Conservation (phyloP, 352 stramenopile genomes). For the Globisporangium cystogenes region DNA sequence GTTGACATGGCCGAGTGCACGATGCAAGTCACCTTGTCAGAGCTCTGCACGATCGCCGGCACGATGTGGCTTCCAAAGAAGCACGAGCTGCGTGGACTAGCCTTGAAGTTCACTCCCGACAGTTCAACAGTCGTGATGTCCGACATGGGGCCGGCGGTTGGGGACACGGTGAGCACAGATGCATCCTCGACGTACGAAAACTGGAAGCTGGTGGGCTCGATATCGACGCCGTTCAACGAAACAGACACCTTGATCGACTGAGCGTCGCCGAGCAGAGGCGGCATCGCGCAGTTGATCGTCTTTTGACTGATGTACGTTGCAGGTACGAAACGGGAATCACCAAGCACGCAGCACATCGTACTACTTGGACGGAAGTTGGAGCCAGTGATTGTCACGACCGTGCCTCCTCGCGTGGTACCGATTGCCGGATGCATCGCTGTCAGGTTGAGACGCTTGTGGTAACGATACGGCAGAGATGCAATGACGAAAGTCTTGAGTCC, state of each 20-base stretch:
- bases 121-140: constrained; percentile 24
- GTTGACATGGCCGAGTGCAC: constrained; percentile 18
- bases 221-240: constrained; percentile 1
- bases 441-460: constrained; percentile 24
- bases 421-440: constrained; percentile 15
- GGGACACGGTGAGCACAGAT: constrained; percentile 21
- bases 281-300: background rate
- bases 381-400: constrained; percentile 25
- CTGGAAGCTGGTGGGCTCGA: constrained; percentile 6
- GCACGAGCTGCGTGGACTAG: constrained; percentile 18
- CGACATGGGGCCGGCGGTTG: constrained; percentile 18
- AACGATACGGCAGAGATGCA: constrained; percentile 21
- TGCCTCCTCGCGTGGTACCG: constrained; percentile 21
- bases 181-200: constrained; percentile 29
- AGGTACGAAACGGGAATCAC: constrained; percentile 12
- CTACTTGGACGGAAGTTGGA: constrained; percentile 23
- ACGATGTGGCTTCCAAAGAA: constrained; percentile 20
- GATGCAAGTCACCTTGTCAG: constrained; percentile 25
- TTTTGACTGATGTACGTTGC: background rate
- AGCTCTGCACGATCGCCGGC: constrained; percentile 25
- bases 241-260: background rate
- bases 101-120: constrained; percentile 22
- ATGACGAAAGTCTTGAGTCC: background rate
- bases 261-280: background rate
- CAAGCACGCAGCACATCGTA: constrained; percentile 28